Percentiles rank a stretch among this genome's conserved stretches.
These are phyloP conservation scores for Eremochloa ophiuroides DNA, from an alignment of 176 grass and related monocot species.

Conservation along the genomic window DNA sequence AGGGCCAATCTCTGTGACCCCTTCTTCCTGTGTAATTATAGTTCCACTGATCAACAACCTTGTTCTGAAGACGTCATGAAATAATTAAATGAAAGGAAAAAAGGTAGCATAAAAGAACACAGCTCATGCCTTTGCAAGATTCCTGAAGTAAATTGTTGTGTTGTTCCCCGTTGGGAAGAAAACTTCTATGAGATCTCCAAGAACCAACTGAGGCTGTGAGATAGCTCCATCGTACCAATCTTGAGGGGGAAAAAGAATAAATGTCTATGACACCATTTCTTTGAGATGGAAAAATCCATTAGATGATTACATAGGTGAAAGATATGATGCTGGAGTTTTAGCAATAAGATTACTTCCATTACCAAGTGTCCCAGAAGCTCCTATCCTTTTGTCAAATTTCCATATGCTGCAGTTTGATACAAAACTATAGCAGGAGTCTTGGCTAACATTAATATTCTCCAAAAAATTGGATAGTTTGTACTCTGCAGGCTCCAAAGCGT, in stretches of 20 bases:
- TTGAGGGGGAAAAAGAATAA: slow-evolving; percentile 24
- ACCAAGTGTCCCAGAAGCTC: slow-evolving; percentile 52
- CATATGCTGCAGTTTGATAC: slow-evolving; percentile 73
- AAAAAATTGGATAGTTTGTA: slow-evolving; percentile 86
- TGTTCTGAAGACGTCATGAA: not conserved
- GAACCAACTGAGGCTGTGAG: slow-evolving; percentile 83
- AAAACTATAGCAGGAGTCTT: slow-evolving; percentile 66
- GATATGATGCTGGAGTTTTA: not conserved
- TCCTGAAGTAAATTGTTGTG: slow-evolving; percentile 78
- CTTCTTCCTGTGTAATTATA: slow-evolving; percentile 68
- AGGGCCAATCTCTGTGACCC: slow-evolving; percentile 47
- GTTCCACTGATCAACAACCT: not conserved
- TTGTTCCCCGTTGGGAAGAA: slow-evolving; percentile 90
- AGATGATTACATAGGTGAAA: slow-evolving; percentile 13
- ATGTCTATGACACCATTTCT: not conserved
- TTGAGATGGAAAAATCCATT: slow-evolving; percentile 7
- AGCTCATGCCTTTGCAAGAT: slow-evolving; percentile 65
- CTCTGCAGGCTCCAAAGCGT: slow-evolving; percentile 44
- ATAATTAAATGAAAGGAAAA: slow-evolving; percentile 2
- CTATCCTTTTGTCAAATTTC: slow-evolving; percentile 84
- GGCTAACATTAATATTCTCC: slow-evolving; percentile 65
- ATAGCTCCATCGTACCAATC: slow-evolving; percentile 97
- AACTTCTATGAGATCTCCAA: slow-evolving; percentile 83
- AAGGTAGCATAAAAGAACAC: not conserved
- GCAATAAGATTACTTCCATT: slow-evolving; percentile 33